Conservation (phyloP, 108 stramenopile genomes). For the Craspedostauros australis region DNA sequence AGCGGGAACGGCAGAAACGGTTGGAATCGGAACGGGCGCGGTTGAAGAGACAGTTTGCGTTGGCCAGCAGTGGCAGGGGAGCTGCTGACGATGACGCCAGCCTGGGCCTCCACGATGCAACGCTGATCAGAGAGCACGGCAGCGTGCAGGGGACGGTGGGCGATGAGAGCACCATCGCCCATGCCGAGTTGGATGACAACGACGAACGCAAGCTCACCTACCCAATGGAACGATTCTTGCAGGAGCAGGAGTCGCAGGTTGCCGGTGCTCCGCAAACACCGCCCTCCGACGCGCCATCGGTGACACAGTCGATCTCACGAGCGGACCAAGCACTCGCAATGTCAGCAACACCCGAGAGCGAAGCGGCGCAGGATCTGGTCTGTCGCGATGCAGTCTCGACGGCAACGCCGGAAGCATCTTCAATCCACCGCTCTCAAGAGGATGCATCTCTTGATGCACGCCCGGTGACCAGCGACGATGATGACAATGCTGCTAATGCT, state of each 20-base stretch:
- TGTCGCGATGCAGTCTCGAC: too few relatives aligned
- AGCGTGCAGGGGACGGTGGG: slow-evolving; percentile 44
- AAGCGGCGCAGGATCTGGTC: too few relatives aligned
- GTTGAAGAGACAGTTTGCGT: slow-evolving; percentile 63
- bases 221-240: slow-evolving; percentile 66
- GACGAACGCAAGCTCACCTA: slow-evolving; percentile 19
- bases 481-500: neutral
- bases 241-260: too few relatives aligned
- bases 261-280: too few relatives aligned
- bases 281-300: too few relatives aligned
- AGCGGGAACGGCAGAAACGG: slow-evolving; percentile 67
- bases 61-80: slow-evolving; percentile 18
- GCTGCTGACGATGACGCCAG: slow-evolving; percentile 17
- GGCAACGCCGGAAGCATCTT: too few relatives aligned
- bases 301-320: too few relatives aligned
- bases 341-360: too few relatives aligned
- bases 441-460: neutral
- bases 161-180: slow-evolving; percentile 36
- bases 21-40: slow-evolving; percentile 67
- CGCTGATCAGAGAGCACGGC: slow-evolving; percentile 13
- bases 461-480: slow-evolving; percentile 6
- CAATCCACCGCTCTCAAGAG: too few relatives aligned
- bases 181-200: slow-evolving; percentile 21
- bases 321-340: too few relatives aligned
- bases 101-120: slow-evolving; percentile 1